Base-by-base conservation (phyloP, 176 grass and related monocot species). In the Miscanthus lutarioriparius region DNA sequence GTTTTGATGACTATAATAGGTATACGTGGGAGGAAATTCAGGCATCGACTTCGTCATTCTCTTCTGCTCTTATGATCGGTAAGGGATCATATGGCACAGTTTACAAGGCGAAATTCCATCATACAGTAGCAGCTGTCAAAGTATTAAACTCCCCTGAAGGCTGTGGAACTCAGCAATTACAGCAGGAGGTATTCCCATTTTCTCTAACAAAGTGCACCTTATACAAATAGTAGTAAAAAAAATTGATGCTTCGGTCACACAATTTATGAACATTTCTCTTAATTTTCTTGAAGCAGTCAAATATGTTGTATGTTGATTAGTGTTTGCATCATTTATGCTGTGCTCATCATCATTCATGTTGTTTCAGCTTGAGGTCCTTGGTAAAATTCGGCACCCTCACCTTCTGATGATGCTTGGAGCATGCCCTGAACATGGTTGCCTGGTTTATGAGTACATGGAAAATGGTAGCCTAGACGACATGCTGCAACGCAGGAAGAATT, bases 1-100 rank as follows among this genome's bases (percentile, higher is more conserved):
- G 40, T 87, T 70, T 85, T 69, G 63, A 30, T 4, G 47, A 88
- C 10, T 86, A 88, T 35, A 85, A 86, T 48, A 86, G 83, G 76
- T 99, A 94, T 56, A 82, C 88, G 33, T 96, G 96, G 96, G 90
- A 99, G 44, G 93, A 99, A 27, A 94, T 96, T 75, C 78, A 89
- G 49, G 80, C 69, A 76, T 92, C 89, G 0, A 99, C 97, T 27
- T 94, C 84, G 44, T 89, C 84, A 41, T 92, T 99, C 76, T 96
- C 91, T 19, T 62, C 45, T 76, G 69, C 78, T 80, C 86, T 84
- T 67, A 90, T 87, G 77, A 89, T 99, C 13, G 97, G 97, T 53
- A 83, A 72, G 83, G 97, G 97, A 13, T 84, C 97, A 19, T 92
- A 92, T 86, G 97, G 97, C 27, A 92, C 87, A 3, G 97, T 99